phyloP scores from a whole-genome alignment of 352 stramenopile genomes.

The Globisporangium carolinianum region DNA sequence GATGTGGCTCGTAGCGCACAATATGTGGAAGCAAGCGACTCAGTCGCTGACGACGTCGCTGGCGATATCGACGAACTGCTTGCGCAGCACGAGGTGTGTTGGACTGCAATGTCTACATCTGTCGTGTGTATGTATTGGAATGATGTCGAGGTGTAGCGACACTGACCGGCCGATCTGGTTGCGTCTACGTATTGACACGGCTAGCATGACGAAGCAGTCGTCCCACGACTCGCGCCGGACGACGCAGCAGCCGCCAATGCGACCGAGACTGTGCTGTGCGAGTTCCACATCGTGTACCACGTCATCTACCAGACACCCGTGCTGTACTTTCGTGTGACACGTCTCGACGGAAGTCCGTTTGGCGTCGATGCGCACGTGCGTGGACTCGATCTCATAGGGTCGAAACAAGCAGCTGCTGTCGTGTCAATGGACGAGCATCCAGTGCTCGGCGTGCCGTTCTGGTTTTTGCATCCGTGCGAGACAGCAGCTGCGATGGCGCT shows the following conservation, averaged over 20 bases:
- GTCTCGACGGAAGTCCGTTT: conserved; percentile 35
- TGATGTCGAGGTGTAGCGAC: too few relatives aligned
- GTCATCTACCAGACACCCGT: conserved; percentile 65
- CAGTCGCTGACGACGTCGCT: not conserved
- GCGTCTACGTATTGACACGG: not conserved
- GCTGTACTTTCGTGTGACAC: conserved; percentile 53
- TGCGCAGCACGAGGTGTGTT: conserved; percentile 9
- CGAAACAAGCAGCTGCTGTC: conserved; percentile 21
- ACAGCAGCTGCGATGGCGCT: conserved; percentile 60
- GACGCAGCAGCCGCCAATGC: not conserved
- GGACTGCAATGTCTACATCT: not conserved
- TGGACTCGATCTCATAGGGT: conserved; percentile 28
- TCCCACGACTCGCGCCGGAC: not conserved
- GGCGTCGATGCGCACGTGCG: conserved; percentile 12
- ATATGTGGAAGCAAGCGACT: not conserved
- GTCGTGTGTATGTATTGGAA: too few relatives aligned
- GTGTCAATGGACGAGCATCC: conserved; percentile 68
- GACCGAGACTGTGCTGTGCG: conserved; percentile 32
- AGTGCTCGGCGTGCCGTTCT: conserved; percentile 57
- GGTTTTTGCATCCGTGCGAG: conserved; percentile 76
- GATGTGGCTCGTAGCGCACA: not conserved
- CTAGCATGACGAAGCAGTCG: conserved; percentile 7
- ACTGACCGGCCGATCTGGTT: not conserved
- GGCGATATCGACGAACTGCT: conserved; percentile 9
- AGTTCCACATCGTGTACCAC: conserved; percentile 83